Evolutionary conservation across 2,329 filamentous ascomycete genomes (phyloP).

Genomic region (Colletotrichum kahawae): DNA sequence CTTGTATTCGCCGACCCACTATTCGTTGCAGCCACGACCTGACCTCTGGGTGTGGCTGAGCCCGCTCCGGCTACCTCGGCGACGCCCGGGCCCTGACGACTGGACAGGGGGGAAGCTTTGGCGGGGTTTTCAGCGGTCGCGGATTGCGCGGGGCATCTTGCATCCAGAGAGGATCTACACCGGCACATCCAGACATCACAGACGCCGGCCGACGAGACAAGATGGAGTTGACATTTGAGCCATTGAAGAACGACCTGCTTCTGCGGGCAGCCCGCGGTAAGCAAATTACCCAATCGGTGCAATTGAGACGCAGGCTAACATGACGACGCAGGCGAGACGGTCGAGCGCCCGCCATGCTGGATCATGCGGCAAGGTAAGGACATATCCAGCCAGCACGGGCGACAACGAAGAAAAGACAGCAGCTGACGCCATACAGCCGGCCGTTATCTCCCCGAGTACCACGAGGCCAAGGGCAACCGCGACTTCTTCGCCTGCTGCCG

Average conservation of each 20-base stretch:
- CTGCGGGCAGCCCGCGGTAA: slow-evolving; percentile 88
- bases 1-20: slow-evolving; percentile 1
- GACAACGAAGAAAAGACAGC: neutral
- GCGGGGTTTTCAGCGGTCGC: slow-evolving; percentile 17
- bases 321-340: slow-evolving; percentile 72
- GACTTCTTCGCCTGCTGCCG: slow-evolving; percentile 99
- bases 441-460: slow-evolving; percentile 96
- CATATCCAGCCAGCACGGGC: neutral
- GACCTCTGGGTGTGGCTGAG: slow-evolving; percentile 6
- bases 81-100: neutral
- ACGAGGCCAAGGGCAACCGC: slow-evolving; percentile 85
- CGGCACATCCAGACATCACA: slow-evolving; percentile 4
- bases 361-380: slow-evolving; percentile 94
- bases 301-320: slow-evolving; percentile 18
- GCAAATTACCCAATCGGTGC: slow-evolving; percentile 18
- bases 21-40: neutral
- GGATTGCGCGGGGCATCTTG: slow-evolving; percentile 1
- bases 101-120: slow-evolving; percentile 4
- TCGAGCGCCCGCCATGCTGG: slow-evolving; percentile 95
- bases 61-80: neutral
- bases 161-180: slow-evolving; percentile 4
- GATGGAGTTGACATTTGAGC: slow-evolving; percentile 77
- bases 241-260: slow-evolving; percentile 91
- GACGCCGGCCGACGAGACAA: slow-evolving; percentile 29
- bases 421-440: slow-evolving; percentile 65